Evolutionary conservation across 2,329 filamentous ascomycete species (phyloP), one percentile per base, ranked within the genome.

Genomic region (Fusarium sambucinum): DNA sequence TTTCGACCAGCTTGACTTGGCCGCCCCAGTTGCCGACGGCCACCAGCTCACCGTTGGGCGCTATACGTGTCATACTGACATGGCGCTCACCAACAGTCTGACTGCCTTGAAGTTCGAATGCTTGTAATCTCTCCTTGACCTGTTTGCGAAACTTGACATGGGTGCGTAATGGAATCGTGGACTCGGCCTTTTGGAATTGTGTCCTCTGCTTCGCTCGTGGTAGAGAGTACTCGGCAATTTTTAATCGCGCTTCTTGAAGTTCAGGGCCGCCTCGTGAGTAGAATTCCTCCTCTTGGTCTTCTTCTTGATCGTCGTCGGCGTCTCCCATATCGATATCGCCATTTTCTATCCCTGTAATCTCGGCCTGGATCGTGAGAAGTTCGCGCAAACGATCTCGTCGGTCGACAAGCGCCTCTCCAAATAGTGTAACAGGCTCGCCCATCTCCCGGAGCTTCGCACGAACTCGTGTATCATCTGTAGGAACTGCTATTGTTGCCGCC

Each of bases 21-120:
- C 96, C 96, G 52, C 90, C 92, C 93, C 94, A 98, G 75, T 96
- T 97, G 38, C 96, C 96, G 4, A 93, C 92, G 5, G 95, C 96
- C 35, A 98, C 86, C 12, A 91, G 85, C 77, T 95, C 85, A 17
- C 93, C 92, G 73, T 92, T 91, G 1, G 96, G 96, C 10, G 95
- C 90, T 80, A 99, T 94, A 58, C 96, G 89, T 47, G 93, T 93
- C 80, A 98, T 95, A 79, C 94, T 95, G 56, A 99, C 89, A 21
- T 97, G 92, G 38, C 96, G 86, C 70, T 98, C 94, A 50, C 93
- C 94, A 1, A 94, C 93, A 60, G 93, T 95, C 80, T 99, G 96
- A 76, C 93, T 96, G 19, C 93, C 96, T 76, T 96, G 96, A 17
- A 99, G 85, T 75, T 98, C 95, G 70, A 97, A 97, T 1, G 85